Evolutionary conservation across 345 rosid species (phyloP).

Genomic region (Hibiscus syriacus): DNA sequence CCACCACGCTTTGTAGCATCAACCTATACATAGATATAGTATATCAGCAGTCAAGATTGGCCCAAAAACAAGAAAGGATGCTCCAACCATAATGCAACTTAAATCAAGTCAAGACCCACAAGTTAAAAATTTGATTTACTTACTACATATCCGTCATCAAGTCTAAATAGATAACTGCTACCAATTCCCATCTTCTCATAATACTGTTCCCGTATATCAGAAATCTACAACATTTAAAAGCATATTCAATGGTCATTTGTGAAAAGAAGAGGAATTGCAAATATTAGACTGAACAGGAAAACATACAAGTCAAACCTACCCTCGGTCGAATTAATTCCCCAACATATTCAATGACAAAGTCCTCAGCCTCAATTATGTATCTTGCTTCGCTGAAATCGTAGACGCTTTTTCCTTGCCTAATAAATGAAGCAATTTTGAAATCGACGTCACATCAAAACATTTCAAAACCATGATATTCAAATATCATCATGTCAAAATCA

Average conservation of each 20-base stretch:
- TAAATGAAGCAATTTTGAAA: constrained; percentile 7
- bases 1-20: constrained; percentile 99
- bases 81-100: neutral
- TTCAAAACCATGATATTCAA: constrained; percentile 7
- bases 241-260: constrained; percentile 9
- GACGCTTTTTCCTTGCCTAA: constrained; percentile 89
- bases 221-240: constrained; percentile 51
- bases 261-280: constrained; percentile 7
- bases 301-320: constrained; percentile 38
- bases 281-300: neutral
- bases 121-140: constrained; percentile 21
- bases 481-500: constrained; percentile 19
- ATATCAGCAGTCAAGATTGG: constrained; percentile 12
- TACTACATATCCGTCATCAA: constrained; percentile 98
- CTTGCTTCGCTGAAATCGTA: constrained; percentile 88
- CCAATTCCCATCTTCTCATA: constrained; percentile 99
- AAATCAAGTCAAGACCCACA: neutral
- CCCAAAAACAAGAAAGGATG: neutral
- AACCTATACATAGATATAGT: constrained; percentile 37
- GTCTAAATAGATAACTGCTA: constrained; percentile 97
- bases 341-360: constrained; percentile 95
- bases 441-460: neutral
- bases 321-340: constrained; percentile 93
- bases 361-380: constrained; percentile 96
- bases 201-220: constrained; percentile 84